phyloP scores from a whole-genome alignment of 23 red algal species.

The Cyanidioschyzon merolae region DNA sequence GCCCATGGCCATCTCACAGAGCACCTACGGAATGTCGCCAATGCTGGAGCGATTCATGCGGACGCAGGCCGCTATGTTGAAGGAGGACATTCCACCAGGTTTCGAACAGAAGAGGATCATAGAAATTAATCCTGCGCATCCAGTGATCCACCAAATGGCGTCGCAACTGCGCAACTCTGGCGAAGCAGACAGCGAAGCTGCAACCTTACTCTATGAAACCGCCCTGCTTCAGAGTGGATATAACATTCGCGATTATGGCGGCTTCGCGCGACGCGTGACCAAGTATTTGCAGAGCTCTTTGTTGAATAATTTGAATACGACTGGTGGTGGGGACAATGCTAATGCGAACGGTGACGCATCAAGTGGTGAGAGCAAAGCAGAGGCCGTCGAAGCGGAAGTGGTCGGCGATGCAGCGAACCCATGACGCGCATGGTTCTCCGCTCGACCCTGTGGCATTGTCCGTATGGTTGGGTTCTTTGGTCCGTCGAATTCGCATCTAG shows the following conservation, averaged over 20 bases:
- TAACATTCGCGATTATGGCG: conserved; percentile 42
- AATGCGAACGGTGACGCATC: not conserved
- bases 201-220: conserved; percentile 71
- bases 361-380: not conserved
- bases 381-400: not conserved
- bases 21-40: conserved; percentile 69
- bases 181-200: conserved; percentile 41
- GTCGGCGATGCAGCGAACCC: not conserved
- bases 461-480: too few species aligned
- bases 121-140: conserved; percentile 82
- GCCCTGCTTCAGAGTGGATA: conserved; percentile 73
- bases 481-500: too few species aligned
- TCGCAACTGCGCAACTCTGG: conserved; percentile 37
- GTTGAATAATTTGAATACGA: not conserved
- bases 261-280: conserved; percentile 67
- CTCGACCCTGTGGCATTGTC: too few species aligned
- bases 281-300: not conserved
- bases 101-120: conserved; percentile 48
- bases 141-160: conserved; percentile 54
- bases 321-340: not conserved
- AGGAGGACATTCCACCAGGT: conserved; percentile 38
- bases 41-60: conserved; percentile 94
- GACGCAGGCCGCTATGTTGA: conserved; percentile 24
- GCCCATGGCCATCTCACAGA: conserved; percentile 64
- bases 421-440: too few species aligned